Evolutionary conservation across 106 monocot genomes (phyloP).

Genomic region (Acorus calamus): DNA sequence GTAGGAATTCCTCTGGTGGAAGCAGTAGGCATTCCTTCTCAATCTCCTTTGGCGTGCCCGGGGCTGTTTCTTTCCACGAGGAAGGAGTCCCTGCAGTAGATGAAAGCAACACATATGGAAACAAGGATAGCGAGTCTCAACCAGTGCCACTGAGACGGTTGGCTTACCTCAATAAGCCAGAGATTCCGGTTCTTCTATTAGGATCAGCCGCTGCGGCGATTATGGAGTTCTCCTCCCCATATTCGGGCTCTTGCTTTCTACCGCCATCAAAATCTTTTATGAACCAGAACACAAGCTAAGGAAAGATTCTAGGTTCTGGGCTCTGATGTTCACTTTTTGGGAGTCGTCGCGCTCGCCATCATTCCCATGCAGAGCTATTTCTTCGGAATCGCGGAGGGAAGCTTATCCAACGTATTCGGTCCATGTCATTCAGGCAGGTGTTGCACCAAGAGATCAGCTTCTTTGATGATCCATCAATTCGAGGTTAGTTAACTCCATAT

Average conservation of each 20-base stretch:
- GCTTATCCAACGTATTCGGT: slow-evolving; percentile 45
- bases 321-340: slow-evolving; percentile 39
- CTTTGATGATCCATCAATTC: slow-evolving; percentile 72
- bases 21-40: slow-evolving; percentile 23
- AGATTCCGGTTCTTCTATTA: slow-evolving; percentile 36
- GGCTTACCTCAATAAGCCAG: slow-evolving; percentile 57
- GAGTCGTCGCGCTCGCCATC: slow-evolving; percentile 11
- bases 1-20: slow-evolving; percentile 30
- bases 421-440: slow-evolving; percentile 44
- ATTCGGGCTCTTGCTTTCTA: slow-evolving; percentile 53
- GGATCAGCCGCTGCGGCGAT: slow-evolving; percentile 38
- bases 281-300: slow-evolving; percentile 33
- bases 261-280: slow-evolving; percentile 50
- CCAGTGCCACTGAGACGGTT: slow-evolving; percentile 35
- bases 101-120: neutral
- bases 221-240: slow-evolving; percentile 43
- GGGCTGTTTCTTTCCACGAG: neutral
- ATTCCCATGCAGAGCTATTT: slow-evolving; percentile 38
- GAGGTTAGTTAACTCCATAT: slow-evolving; percentile 22
- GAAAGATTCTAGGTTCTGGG: slow-evolving; percentile 55
- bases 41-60: slow-evolving; percentile 17
- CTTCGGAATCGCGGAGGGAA: slow-evolving; percentile 53
- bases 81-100: neutral
- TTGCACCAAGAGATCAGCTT: slow-evolving; percentile 63
- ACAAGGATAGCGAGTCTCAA: neutral